These are phyloP conservation scores for Fonsecaea pugnacius DNA, from an alignment of 2,329 filamentous ascomycete species.

Conservation along the genomic window DNA sequence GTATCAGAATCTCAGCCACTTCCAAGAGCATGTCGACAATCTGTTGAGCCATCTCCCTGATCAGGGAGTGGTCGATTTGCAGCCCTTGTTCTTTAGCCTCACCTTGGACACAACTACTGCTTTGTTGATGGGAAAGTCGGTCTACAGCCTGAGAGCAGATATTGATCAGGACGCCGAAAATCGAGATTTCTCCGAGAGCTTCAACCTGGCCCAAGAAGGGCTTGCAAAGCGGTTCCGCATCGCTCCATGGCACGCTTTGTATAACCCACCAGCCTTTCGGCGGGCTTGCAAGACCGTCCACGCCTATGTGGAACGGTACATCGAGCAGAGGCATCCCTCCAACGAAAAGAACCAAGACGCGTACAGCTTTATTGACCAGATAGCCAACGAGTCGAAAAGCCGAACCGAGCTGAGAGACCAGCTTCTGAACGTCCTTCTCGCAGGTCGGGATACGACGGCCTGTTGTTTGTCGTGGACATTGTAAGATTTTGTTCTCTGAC, in stretches of 20 bases:
- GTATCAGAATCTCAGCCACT: constrained; percentile 41
- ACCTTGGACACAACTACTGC: constrained; percentile 57
- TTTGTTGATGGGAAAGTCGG: constrained; percentile 25
- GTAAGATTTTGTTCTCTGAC: constrained; percentile 52
- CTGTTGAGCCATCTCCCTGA: constrained; percentile 24
- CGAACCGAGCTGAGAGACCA: constrained; percentile 44
- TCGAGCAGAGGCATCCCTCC: constrained; percentile 23
- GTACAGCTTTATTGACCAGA: constrained; percentile 11
- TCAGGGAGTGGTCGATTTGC: constrained; percentile 48
- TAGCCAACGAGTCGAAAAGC: constrained; percentile 37
- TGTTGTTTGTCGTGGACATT: constrained; percentile 79
- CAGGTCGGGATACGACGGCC: constrained; percentile 82
- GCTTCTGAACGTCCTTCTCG: constrained; percentile 73
- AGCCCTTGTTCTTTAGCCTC: constrained; percentile 54
- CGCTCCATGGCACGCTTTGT: constrained; percentile 23
- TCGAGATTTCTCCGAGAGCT: constrained; percentile 36
- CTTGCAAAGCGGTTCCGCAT: constrained; percentile 31
- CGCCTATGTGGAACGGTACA: constrained; percentile 22
- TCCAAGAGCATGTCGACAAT: constrained; percentile 38
- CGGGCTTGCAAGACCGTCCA: constrained; percentile 28
- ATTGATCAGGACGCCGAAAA: constrained; percentile 27
- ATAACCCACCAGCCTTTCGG: constrained; percentile 22
- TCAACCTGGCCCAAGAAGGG: constrained; percentile 37
- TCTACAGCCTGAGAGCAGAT: constrained; percentile 25
- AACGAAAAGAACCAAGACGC: constrained; percentile 1